Evolutionary conservation across 768 basidiomycete genomes (phyloP), one percentile per base, ranked within the genome.

Genomic region (Boletus tylopilopsis): DNA sequence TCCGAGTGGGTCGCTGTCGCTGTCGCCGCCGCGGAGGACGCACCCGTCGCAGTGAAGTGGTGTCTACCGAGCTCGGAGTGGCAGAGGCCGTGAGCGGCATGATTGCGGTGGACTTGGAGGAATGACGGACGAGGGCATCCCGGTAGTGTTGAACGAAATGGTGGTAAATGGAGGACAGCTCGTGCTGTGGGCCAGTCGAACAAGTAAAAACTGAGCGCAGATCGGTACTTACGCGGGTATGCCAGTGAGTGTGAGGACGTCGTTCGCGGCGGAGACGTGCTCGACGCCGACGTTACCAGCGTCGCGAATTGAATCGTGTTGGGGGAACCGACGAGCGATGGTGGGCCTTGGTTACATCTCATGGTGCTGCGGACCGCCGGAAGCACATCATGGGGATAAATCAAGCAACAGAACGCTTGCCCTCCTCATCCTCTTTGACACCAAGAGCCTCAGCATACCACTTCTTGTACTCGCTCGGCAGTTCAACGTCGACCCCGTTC

Each of bases 401-500:
- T 27, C 9, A n/a, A 41, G 40, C 39, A 40, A 15, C 16, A 35
- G 29, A 29, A 11, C 29, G 29, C 13, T 29, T 29, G 13, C 11
- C 13, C 11, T 13, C 29, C 5, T 3, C 2, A 16, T 37, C 27
- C 32, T 4, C 25, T 2, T 25, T 47, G 11, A 39, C 25, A 11
- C 50, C 54, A 2, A 59, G 25, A 0, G 60, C 63, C 15, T 9
- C 49, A 0, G 78, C 76, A 57, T 82, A 67, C 30, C 89, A 75
- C 29, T 80, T 81, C 70, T 96, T 94, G 67, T 88, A 94, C 42
- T 87, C 84, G 1, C 82, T 78, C 0, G 93, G 93, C 8, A 79
- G 81, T 56, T 94, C 93, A 13, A 71, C 71, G 6, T 54, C 57
- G 0, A 57, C 59, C 1, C 81, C 82, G 4, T 76, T 54, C 23